Evolutionary conservation across 2,329 filamentous ascomycete species (phyloP).

Genomic region (Paraconiothyrium sp.): DNA sequence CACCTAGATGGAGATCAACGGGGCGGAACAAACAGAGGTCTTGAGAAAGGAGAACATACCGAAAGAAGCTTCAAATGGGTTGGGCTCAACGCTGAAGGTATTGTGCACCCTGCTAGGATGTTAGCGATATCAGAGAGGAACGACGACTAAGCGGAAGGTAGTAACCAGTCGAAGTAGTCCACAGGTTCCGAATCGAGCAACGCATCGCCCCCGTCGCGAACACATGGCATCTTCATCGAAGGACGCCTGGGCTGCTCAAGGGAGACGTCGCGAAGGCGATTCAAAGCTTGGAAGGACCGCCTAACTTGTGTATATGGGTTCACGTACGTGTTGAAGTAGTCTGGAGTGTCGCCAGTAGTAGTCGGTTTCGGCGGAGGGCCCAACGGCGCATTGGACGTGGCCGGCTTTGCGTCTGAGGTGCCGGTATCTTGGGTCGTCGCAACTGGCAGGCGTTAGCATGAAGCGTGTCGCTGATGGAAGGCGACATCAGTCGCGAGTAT

Average conservation of each 20-base stretch:
- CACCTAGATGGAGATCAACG: slow-evolving; percentile 1
- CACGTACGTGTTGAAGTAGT: slow-evolving; percentile 59
- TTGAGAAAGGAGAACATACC: slow-evolving; percentile 49
- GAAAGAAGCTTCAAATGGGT: slow-evolving; percentile 97
- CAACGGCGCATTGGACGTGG: slow-evolving; percentile 58
- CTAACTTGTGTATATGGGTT: slow-evolving; percentile 14
- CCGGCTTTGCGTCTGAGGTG: slow-evolving; percentile 40
- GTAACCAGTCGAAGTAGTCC: slow-evolving; percentile 10
- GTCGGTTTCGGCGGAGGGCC: slow-evolving; percentile 58
- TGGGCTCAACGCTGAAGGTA: slow-evolving; percentile 81
- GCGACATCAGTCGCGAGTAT: slow-evolving; percentile 9
- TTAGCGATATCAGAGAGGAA: slow-evolving; percentile 10
- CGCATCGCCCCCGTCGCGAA: not conserved
- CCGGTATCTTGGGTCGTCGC: slow-evolving; percentile 30
- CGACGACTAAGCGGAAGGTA: not conserved
- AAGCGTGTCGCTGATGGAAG: slow-evolving; percentile 15
- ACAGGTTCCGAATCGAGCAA: slow-evolving; percentile 4
- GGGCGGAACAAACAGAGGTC: not conserved
- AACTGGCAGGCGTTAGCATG: slow-evolving; percentile 30
- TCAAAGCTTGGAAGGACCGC: not conserved
- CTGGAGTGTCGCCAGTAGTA: slow-evolving; percentile 55
- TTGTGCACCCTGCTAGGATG: slow-evolving; percentile 47
- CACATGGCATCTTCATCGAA: not conserved
- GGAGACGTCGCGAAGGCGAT: not conserved
- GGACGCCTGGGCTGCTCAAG: not conserved